Conservation (phyloP, 164 flowering plant genomes). For the Annona cherimola region DNA sequence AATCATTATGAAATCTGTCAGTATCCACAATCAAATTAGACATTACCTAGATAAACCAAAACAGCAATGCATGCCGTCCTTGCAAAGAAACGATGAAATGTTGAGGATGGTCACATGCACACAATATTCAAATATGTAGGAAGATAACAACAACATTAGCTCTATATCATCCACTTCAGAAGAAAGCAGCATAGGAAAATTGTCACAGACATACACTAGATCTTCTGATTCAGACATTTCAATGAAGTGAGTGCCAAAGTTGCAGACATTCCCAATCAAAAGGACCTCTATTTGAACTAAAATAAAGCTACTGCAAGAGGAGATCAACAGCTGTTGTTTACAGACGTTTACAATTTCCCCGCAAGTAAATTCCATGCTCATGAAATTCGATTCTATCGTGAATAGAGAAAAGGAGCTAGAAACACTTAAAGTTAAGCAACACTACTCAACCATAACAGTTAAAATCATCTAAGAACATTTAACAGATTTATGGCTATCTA, state of each 20-base stretch:
- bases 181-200: neutral
- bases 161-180: neutral
- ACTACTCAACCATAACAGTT: no score
- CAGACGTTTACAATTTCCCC: no score
- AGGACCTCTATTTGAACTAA: neutral
- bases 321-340: no score
- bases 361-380: no score
- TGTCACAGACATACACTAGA: neutral
- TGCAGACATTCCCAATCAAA: neutral
- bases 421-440: no score
- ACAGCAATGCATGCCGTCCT: neutral
- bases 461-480: no score
- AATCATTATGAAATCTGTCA: neutral
- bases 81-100: conserved; percentile 1
- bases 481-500: no score
- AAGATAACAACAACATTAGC: conserved; percentile 1
- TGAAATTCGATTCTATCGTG: no score
- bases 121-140: neutral
- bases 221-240: conserved; percentile 1
- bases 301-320: neutral
- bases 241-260: neutral
- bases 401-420: no score
- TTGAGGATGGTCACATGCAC: neutral
- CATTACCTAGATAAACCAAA: neutral
- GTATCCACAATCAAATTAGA: neutral